Evolutionary conservation across 768 basidiomycete species (phyloP), one percentile per base, ranked within the genome.

Genomic region (Candolleomyces eurysporus): DNA sequence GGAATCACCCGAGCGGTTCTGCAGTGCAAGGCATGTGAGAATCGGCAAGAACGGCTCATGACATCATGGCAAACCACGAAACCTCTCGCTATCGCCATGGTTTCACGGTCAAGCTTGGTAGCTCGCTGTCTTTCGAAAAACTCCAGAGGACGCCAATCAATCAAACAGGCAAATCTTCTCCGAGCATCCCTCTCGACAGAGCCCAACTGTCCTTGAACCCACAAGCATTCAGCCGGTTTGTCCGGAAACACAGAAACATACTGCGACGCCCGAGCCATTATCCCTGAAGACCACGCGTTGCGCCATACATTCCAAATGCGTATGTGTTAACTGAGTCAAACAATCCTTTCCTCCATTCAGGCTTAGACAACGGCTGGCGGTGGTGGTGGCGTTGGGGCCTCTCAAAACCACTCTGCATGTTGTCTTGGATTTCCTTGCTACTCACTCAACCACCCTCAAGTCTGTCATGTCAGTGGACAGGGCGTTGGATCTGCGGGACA

Each of bases 111-210:
- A 26, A 26, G 26, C 26, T 2, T 26, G 2, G 4, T 26, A 26
- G 4, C 26, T 26, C 26, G 26, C 26, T 26, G 26, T 26, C 26
- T 26, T 4, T 26, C 26, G 26, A 26, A 26, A 26, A 2, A 26
- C 4, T 26, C 26, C 2, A 26, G 26, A 26, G 26, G 4, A 26
- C 2, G 26, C 26, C 26, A 26, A 26, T 26, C 26, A 26, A 26
- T 4, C 26, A 2, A 26, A 26, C 26, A 26, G 26, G 26, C 26
- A 26, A 26, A 26, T 26, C 26, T 26, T 4, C 26, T 4, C 26
- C 26, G 26, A 78, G 75, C 32, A 78, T 82, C 16, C 81, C 81
- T 5, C 79, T 76, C 55, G 76, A 82, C 48, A 79, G 80, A 7
- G 69, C 65, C 6, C 78, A 81, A 39, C 72, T 83, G 21, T 26